phyloP scores from a whole-genome alignment of 1,284 basidiomycete species.

The Ganoderma multipileum region DNA sequence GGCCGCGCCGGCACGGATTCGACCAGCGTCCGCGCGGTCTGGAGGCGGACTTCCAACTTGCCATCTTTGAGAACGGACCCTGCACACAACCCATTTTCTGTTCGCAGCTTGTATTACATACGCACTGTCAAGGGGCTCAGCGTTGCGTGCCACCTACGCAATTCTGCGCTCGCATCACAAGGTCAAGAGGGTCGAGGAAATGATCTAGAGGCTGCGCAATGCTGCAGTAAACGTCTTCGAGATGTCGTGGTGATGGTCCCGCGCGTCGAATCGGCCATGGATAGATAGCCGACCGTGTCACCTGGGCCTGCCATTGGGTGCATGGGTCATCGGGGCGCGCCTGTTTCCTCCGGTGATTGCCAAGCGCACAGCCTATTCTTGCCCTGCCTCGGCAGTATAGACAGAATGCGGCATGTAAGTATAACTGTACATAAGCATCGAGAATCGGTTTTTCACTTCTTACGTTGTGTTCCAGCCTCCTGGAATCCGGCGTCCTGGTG shows the following conservation, averaged over 20 bases:
- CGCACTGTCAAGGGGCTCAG: not conserved
- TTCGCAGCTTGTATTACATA: conserved; percentile 5
- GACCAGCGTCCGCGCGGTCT: not conserved
- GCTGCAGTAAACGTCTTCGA: not conserved
- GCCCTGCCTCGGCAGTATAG: not conserved
- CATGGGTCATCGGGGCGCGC: not conserved
- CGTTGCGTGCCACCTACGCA: not conserved
- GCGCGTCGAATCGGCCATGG: conserved; percentile 3
- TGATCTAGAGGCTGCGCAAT: not conserved
- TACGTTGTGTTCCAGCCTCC: not conserved
- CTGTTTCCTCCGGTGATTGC: conserved; percentile 9
- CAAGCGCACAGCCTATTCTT: conserved; percentile 16
- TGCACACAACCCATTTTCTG: not conserved
- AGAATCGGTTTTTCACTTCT: not conserved
- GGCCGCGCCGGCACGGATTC: not conserved
- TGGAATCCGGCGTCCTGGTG: not conserved
- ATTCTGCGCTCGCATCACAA: not conserved
- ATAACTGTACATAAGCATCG: not conserved
- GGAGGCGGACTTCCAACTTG: not conserved
- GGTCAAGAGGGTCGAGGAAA: not conserved
- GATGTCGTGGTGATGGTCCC: not conserved
- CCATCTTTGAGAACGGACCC: conserved; percentile 7
- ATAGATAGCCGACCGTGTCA: conserved; percentile 21
- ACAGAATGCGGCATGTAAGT: not conserved
- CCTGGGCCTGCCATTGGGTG: conserved; percentile 10